Base-by-base conservation (phyloP, 208 protist genomes). In the Trichomonas tenax region DNA sequence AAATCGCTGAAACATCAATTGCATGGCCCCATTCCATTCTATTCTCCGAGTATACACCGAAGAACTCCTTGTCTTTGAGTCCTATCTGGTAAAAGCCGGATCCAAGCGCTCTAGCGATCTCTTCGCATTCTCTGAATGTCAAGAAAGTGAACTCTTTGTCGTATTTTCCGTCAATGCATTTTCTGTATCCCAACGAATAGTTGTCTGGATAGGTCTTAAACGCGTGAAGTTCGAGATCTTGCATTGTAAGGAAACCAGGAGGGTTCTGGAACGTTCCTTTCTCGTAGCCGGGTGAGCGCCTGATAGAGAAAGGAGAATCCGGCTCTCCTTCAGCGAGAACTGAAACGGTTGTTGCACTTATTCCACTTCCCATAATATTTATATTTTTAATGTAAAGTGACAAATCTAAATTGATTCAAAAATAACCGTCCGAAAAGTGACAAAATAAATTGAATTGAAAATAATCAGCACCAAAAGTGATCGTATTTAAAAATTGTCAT, bases 281-380 rank as follows among this genome's bases (percentile, higher is more conserved):
- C 3, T 6, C 40, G 31, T 46, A 89, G 3, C 82, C 82, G 10
- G 82, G 82, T 6, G 40, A 89, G 0, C 82, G 1, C 26, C 82
- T 34, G 34, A 46, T 46, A 10, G 82, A n/a, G 40, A 89, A 89
- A 48, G 82, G 82, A 9, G n/a, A n/a, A 46, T n/a, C n/a, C 48
- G 23, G 40, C 41, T 89, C 82, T 15, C 82, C 82, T 31, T 45
- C 82, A 17, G 82, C 82, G 38, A 89, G 0, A 46, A 89, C 82
- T 17, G 82, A 89, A 89, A 89, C 82, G n/a, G 82, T 89, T 48
- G 82, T 89, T 23, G 82, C 82, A 46, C n/a, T 44, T 89, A n/a
- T n/a, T n/a, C n/a, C 82, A 38, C 82, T 89, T 89, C 82, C 82
- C 82, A 89, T 89, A 41, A 41, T 41, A 36, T n/a, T 15, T 15